Evolutionary conservation across 176 grass and related monocot genomes (phyloP).

Genomic region (Metroxylon sagu): DNA sequence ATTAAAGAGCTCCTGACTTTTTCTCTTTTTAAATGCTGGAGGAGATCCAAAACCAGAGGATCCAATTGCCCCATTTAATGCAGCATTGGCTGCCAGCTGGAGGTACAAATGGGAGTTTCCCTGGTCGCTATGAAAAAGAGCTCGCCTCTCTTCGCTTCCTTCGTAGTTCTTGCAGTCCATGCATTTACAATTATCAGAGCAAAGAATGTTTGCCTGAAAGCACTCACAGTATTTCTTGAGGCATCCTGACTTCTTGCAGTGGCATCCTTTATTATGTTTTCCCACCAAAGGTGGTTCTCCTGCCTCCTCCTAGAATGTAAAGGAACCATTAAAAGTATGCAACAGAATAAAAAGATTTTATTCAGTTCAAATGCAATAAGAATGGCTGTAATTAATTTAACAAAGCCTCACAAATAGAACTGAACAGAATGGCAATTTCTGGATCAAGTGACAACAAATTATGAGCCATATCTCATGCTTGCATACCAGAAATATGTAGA

Average conservation of each 20-base stretch:
- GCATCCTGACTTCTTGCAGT: slow-evolving; percentile 98
- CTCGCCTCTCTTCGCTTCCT: slow-evolving; percentile 70
- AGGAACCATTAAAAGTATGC: not conserved
- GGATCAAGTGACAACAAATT: too few relatives aligned
- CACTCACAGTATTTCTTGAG: slow-evolving; percentile 99
- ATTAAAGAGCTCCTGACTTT: slow-evolving; percentile 50
- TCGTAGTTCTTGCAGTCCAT: slow-evolving; percentile 98
- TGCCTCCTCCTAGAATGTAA: not conserved
- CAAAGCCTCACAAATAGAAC: too few relatives aligned
- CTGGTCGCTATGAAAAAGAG: slow-evolving; percentile 56
- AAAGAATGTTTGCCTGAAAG: slow-evolving; percentile 96
- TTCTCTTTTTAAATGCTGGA: slow-evolving; percentile 64
- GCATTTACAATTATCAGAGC: slow-evolving; percentile 98
- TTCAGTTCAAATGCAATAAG: too few relatives aligned
- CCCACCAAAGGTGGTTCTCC: slow-evolving; percentile 61
- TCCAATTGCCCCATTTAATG: slow-evolving; percentile 77
- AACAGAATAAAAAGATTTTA: too few relatives aligned
- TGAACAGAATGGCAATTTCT: too few relatives aligned
- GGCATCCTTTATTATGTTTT: slow-evolving; percentile 98
- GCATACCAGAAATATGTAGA: too few relatives aligned
- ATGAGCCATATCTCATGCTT: too few relatives aligned
- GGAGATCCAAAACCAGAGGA: slow-evolving; percentile 53
- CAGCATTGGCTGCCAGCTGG: slow-evolving; percentile 76
- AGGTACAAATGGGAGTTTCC: slow-evolving; percentile 44
- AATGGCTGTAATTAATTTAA: too few relatives aligned